Base-by-base conservation (phyloP, 768 basidiomycete genomes). In the Rickenella mellea region DNA sequence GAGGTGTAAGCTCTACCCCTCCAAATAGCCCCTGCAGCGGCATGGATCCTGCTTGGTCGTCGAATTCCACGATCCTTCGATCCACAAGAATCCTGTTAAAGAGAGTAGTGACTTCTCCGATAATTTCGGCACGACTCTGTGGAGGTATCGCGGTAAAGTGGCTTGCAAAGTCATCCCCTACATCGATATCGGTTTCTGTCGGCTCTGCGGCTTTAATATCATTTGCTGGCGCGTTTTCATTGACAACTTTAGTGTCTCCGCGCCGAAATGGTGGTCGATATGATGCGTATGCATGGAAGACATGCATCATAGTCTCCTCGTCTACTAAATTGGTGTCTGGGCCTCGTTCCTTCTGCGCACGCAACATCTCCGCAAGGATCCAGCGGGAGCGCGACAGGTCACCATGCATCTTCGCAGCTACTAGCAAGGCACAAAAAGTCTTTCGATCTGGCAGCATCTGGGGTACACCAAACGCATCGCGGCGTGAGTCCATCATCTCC, bases 221-320 rank as follows among this genome's bases (percentile, higher is more conserved):
- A n/a, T n/a, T n/a, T n/a, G n/a, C n/a, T n/a, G n/a, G n/a, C 21
- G 41, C 47, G 27, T 43, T 44, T 3, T 48, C 44, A 8, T 65
- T 62, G 7, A 70, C 57, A 8, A 77, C 35, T 42, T 65, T 62
- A 6, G 80, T 71, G 10, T 66, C 58, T 3, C 64, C 60, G 36
- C 81, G 68, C 37, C 57, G 65, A 59, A 90, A 82, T 0, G 84
- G 79, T 2, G 84, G 80, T 29, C 66, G 69, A 63, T 90, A 92
- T 3, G 83, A 65, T 0, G 88, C 79, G 62, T 97, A 96, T 0
- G 88, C 70, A 60, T 93, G 83, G 60, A 97, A 92, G 24, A 93
- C 61, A 51, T 87, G 83, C 53, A 73, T 71, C 80, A 96, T 80
- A 31, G 83, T 65, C 48, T 80, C 74, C 42, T 84, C 80, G 47